Evolutionary conservation across 208 protist genomes (phyloP).

Genomic region (Crithidia mellificae): DNA sequence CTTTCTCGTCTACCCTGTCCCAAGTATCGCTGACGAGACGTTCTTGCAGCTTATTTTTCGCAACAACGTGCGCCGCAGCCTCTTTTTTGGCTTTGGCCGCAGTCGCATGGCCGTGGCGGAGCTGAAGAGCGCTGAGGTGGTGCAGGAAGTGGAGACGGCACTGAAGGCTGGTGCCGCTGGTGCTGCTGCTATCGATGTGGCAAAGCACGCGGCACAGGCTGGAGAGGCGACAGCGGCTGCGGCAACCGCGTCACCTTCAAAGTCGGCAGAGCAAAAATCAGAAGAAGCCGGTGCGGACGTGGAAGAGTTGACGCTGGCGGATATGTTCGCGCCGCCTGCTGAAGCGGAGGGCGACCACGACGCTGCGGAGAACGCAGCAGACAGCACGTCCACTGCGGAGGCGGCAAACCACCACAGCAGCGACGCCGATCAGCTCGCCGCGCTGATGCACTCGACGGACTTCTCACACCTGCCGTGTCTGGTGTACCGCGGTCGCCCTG

Average conservation of each 20-base stretch:
- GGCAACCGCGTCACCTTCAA: no score
- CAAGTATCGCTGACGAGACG: slow-evolving; percentile 64
- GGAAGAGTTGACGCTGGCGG: slow-evolving; percentile 34
- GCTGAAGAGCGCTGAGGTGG: slow-evolving; percentile 34
- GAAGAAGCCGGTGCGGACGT: neutral
- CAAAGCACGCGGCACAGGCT: no score
- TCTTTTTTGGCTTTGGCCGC: slow-evolving; percentile 65
- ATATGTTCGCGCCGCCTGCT: slow-evolving; percentile 26
- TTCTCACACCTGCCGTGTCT: slow-evolving; percentile 44
- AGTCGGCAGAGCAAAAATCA: neutral
- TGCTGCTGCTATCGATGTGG: neutral
- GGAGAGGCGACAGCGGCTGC: no score
- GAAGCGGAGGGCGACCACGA: no score
- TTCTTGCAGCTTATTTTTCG: slow-evolving; percentile 73
- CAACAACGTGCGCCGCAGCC: slow-evolving; percentile 40
- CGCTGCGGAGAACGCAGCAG: no score
- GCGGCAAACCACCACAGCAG: no score
- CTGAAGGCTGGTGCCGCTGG: slow-evolving; percentile 8
- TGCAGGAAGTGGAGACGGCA: slow-evolving; percentile 25
- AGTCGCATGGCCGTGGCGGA: slow-evolving; percentile 71
- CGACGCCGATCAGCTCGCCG: no score
- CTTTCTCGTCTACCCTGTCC: slow-evolving; percentile 76
- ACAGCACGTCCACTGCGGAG: no score
- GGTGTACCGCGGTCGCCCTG: slow-evolving; percentile 32
- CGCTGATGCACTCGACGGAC: slow-evolving; percentile 11